These are phyloP conservation scores for Fraxinus quadrangulata DNA, from an alignment of 257 asterid genomes.

Conservation along the genomic window DNA sequence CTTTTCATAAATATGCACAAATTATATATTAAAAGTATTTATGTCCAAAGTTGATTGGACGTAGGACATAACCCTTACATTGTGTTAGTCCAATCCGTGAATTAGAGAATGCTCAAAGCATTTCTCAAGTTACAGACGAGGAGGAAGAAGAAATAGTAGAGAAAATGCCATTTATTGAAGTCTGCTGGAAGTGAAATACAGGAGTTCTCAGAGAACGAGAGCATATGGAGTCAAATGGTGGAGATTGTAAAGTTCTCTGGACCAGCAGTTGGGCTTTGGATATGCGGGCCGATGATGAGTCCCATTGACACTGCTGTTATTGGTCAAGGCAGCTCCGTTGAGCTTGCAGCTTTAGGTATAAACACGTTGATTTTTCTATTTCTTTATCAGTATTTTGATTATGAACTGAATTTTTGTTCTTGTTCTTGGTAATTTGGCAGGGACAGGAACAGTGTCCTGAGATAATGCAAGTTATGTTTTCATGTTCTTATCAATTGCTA, in stretches of 20 bases:
- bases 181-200: slow-evolving; percentile 27
- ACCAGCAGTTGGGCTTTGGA: slow-evolving; percentile 93
- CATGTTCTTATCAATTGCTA: slow-evolving; percentile 95
- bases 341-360: slow-evolving; percentile 95
- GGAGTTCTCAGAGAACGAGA: slow-evolving; percentile 57
- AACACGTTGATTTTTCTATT: not conserved
- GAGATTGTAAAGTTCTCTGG: slow-evolving; percentile 93
- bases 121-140: slow-evolving; percentile 23
- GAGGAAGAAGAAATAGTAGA: slow-evolving; percentile 29
- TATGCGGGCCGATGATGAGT: slow-evolving; percentile 95
- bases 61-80: too few species aligned
- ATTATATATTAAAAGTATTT: too few species aligned
- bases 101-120: slow-evolving; percentile 26
- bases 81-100: slow-evolving; percentile 42
- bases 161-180: slow-evolving; percentile 22
- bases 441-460: slow-evolving; percentile 90
- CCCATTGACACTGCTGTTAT: slow-evolving; percentile 89
- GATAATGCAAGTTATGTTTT: slow-evolving; percentile 79
- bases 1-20: too few species aligned
- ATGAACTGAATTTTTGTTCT: not conserved
- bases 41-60: too few species aligned
- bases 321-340: slow-evolving; percentile 89
- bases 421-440: slow-evolving; percentile 45
- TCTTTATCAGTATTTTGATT: not conserved
- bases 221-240: slow-evolving; percentile 66